Evolutionary conservation across 2,329 filamentous ascomycete genomes (phyloP).

Genomic region (Fusarium zealandicum): DNA sequence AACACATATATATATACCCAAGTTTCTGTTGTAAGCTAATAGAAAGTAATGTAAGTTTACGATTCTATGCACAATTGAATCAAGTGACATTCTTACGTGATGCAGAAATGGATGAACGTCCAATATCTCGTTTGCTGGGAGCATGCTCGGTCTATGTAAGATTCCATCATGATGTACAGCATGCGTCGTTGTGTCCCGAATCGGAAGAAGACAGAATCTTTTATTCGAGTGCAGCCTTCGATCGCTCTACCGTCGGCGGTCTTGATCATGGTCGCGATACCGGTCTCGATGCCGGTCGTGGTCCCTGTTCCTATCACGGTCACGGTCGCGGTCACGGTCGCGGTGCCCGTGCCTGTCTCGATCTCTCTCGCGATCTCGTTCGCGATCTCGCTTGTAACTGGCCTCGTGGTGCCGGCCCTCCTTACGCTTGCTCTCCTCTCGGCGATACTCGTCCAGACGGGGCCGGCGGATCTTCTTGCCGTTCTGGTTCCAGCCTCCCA

Average conservation of each 20-base stretch:
- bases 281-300: slow-evolving; percentile 34
- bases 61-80: neutral
- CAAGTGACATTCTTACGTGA: slow-evolving; percentile 14
- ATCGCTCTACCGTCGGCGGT: slow-evolving; percentile 33
- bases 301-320: slow-evolving; percentile 31
- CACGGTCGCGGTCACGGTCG: slow-evolving; percentile 38
- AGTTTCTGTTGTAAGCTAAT: slow-evolving; percentile 16
- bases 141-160: slow-evolving; percentile 16
- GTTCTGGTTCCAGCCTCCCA: slow-evolving; percentile 82
- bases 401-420: slow-evolving; percentile 52
- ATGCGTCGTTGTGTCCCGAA: slow-evolving; percentile 1
- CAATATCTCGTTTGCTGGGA: neutral
- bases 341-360: slow-evolving; percentile 49
- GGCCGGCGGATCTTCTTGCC: slow-evolving; percentile 57
- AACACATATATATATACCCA: slow-evolving; percentile 20
- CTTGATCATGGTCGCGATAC: slow-evolving; percentile 34
- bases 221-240: neutral
- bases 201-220: neutral
- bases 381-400: slow-evolving; percentile 55
- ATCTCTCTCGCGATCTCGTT: slow-evolving; percentile 51
- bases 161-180: slow-evolving; percentile 1
- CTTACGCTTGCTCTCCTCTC: slow-evolving; percentile 53
- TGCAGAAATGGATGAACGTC: neutral
- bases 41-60: slow-evolving; percentile 29
- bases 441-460: slow-evolving; percentile 59